These are phyloP conservation scores for Arabidopsis hybrid DNA, from an alignment of 441 rosid species.

Conservation along the genomic window DNA sequence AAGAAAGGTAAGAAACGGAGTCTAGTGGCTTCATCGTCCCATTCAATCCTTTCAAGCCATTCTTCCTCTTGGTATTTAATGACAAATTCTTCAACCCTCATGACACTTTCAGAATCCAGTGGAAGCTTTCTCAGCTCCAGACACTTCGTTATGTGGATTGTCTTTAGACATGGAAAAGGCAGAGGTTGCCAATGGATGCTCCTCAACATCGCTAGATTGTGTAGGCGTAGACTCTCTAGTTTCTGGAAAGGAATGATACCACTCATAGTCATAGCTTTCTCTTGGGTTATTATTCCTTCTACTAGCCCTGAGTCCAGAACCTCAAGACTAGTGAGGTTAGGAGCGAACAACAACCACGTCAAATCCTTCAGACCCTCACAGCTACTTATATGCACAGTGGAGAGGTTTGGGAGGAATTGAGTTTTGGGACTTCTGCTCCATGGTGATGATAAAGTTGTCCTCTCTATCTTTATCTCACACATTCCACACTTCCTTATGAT, in stretches of 20 bases:
- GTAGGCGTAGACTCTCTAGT: constrained; percentile 16
- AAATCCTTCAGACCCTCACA: constrained; percentile 32
- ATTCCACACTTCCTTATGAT: constrained; percentile 9
- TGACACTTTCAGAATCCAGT: not conserved
- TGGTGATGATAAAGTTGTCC: not conserved
- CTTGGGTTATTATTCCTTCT: constrained; percentile 24
- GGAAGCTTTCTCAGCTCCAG: constrained; percentile 10
- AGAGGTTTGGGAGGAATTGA: not conserved
- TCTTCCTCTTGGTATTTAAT: not conserved
- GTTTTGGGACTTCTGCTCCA: not conserved
- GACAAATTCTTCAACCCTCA: not conserved
- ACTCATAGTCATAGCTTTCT: constrained; percentile 10
- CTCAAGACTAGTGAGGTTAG: constrained; percentile 34
- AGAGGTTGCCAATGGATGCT: constrained; percentile 30
- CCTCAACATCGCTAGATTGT: constrained; percentile 10
- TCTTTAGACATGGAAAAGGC: constrained; percentile 29
- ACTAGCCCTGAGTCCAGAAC: constrained; percentile 3
- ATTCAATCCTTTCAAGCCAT: constrained; percentile 5
- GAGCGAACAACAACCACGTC: constrained; percentile 44
- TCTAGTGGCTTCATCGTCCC: constrained; percentile 16
- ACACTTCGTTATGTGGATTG: not conserved
- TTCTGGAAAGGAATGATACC: constrained; percentile 37
- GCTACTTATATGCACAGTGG: not conserved
- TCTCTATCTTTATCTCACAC: constrained; percentile 26
- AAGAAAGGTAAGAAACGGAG: constrained; percentile 16